Evolutionary conservation across 2,329 filamentous ascomycete species (phyloP).

Genomic region (Colletotrichum sansevieriae): DNA sequence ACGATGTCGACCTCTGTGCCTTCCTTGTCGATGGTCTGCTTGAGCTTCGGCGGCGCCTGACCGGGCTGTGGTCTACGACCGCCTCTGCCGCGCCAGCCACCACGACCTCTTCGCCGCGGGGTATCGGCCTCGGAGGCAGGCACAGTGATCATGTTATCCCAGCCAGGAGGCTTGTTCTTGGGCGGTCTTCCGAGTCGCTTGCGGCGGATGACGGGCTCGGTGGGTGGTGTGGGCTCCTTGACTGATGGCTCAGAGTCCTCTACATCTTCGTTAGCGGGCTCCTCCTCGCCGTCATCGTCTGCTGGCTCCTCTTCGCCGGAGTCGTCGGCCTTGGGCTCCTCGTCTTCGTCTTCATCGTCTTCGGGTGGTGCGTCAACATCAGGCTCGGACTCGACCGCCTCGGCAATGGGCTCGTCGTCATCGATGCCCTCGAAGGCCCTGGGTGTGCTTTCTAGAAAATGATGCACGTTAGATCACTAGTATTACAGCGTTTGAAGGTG

Average conservation of each 20-base stretch:
- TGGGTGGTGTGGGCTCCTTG: slow-evolving; percentile 68
- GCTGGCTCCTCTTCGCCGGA: slow-evolving; percentile 61
- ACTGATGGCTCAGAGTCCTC: slow-evolving; percentile 55
- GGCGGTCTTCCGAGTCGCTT: slow-evolving; percentile 88
- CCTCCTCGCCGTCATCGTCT: slow-evolving; percentile 65
- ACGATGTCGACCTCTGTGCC: slow-evolving; percentile 92
- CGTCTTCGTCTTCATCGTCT: slow-evolving; percentile 57
- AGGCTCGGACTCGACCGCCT: slow-evolving; percentile 47
- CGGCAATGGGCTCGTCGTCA: slow-evolving; percentile 56
- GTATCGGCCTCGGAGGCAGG: slow-evolving; percentile 68
- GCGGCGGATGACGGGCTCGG: slow-evolving; percentile 73
- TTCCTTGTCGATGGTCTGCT: slow-evolving; percentile 92
- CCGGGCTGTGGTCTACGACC: slow-evolving; percentile 77
- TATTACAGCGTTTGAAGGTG: background rate
- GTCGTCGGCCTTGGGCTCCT: slow-evolving; percentile 56
- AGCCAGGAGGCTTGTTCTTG: slow-evolving; percentile 86
- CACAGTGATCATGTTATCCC: slow-evolving; percentile 73
- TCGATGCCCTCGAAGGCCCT: slow-evolving; percentile 54
- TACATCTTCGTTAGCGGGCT: slow-evolving; percentile 59
- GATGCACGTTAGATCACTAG: background rate
- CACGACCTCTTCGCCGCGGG: slow-evolving; percentile 74
- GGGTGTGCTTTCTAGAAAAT: slow-evolving; percentile 56
- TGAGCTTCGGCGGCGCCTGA: slow-evolving; percentile 79
- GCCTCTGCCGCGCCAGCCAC: slow-evolving; percentile 77
- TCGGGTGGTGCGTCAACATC: slow-evolving; percentile 44